Evolutionary conservation across 2,329 filamentous ascomycete species (phyloP).

Genomic region (Microsporum canis): DNA sequence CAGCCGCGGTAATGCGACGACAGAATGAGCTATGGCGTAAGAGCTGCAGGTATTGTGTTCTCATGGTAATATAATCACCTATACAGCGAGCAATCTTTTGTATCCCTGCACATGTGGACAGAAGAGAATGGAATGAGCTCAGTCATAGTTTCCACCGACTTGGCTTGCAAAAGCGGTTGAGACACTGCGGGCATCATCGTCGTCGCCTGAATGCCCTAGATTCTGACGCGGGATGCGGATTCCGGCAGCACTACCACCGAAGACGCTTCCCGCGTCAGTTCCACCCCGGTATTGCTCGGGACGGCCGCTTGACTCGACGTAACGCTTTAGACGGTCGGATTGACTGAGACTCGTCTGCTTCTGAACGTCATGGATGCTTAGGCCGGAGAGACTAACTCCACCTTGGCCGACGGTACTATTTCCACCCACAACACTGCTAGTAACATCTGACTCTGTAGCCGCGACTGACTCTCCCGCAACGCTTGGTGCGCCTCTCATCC

Average conservation of each 20-base stretch:
- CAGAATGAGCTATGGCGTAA: not conserved
- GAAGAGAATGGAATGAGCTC: constrained; percentile 24
- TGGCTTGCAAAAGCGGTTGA: constrained; percentile 96
- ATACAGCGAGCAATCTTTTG: constrained; percentile 1
- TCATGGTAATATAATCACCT: not conserved
- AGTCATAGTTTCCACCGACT: constrained; percentile 58
- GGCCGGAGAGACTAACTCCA: constrained; percentile 76
- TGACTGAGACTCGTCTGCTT: constrained; percentile 66
- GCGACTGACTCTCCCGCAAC: constrained; percentile 86
- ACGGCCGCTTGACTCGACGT: constrained; percentile 75
- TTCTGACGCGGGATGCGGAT: constrained; percentile 38
- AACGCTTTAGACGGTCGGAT: constrained; percentile 85
- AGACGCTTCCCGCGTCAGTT: constrained; percentile 52
- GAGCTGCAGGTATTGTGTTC: not conserved
- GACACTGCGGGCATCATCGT: constrained; percentile 92
- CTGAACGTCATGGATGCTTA: constrained; percentile 60
- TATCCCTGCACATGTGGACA: constrained; percentile 1
- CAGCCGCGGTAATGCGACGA: constrained; percentile 1
- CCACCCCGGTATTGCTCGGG: constrained; percentile 43
- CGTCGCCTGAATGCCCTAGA: constrained; percentile 41
- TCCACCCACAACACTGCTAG: constrained; percentile 62
- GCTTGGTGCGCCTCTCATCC: constrained; percentile 58
- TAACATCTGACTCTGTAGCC: constrained; percentile 79
- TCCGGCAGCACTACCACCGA: constrained; percentile 47
- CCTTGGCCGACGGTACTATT: constrained; percentile 59